Base-by-base conservation (phyloP, 768 basidiomycete species). In the Suillus subluteus region DNA sequence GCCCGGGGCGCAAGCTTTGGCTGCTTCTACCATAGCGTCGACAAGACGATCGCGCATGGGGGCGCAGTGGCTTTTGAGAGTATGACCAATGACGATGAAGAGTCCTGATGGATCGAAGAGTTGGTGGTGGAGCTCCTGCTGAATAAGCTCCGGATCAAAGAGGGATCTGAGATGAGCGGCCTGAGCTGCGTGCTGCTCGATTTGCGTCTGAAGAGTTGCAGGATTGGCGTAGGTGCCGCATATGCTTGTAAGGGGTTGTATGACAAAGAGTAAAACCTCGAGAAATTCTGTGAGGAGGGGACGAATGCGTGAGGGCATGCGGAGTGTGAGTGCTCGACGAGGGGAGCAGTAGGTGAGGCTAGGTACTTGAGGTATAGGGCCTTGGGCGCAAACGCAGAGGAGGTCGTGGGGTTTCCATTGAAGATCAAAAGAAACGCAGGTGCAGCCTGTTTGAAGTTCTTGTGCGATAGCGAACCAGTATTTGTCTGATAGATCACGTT, bases 21-120 rank as follows among this genome's bases (percentile, higher is more conserved):
- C 93, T 13, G 87, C 82, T 63, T 82, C 81, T 41, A 97, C 89
- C 92, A 98, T 94, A 46, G 84, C 84, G 73, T 95, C 92, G 35
- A 98, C 90, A 54, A 88, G 86, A 16, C 82, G 84, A 78, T 98
- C 96, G 43, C 96, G 83, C 89, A 97, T 96, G 16, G 96, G 96
- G 7, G 96, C 96, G 68, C 96, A 97, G 72, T 98, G 95, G 43
- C 88, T 87, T 77, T 96, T 94, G 68, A 97, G 84, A 21, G 91
- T 91, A 68, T 86, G 82, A 16, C 94, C 95, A 67, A 98, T 89
- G 66, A 88, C 87, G 56, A 83, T 75, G 79, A 97, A 95, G 58
- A 96, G 83, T 12, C 88, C 88, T 8, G 88, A 86, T 32, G 92
- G 88, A 79, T 95, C 92, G 74, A 94, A 95, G 11, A 92, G 79